Conservation (phyloP, 345 rosid genomes). For the Raphanus raphanistrum region DNA sequence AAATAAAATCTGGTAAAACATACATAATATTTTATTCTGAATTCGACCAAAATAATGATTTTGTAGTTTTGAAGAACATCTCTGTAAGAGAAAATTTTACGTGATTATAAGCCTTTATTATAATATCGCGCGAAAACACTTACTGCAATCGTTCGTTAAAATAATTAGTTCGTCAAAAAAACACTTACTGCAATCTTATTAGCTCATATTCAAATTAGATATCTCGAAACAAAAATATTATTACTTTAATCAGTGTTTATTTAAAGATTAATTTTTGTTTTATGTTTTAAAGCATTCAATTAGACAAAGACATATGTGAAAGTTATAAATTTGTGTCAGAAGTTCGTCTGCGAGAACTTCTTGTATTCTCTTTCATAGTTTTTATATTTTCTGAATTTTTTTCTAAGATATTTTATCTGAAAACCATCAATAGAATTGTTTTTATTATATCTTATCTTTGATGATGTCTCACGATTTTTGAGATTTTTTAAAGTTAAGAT, state of each 20-base stretch:
- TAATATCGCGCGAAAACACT: background rate
- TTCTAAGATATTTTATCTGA: background rate
- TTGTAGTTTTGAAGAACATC: background rate
- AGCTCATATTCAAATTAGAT: background rate
- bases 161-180: no score
- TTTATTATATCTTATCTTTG: background rate
- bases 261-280: background rate
- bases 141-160: no score
- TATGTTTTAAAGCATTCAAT: background rate
- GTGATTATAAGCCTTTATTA: slow-evolving; percentile 14
- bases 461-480: background rate
- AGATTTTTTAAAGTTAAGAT: background rate
- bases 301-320: background rate
- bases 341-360: background rate
- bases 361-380: background rate
- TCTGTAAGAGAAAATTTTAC: background rate
- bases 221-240: background rate
- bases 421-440: no score
- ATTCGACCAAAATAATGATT: background rate
- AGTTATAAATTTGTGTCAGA: background rate
- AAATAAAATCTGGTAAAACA: background rate
- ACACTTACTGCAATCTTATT: background rate
- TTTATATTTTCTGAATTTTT: no score
- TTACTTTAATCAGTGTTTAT: background rate
- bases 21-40: background rate